Base-by-base conservation (phyloP, 2,329 filamentous ascomycete genomes). In the Domatiomyces catenatus region DNA sequence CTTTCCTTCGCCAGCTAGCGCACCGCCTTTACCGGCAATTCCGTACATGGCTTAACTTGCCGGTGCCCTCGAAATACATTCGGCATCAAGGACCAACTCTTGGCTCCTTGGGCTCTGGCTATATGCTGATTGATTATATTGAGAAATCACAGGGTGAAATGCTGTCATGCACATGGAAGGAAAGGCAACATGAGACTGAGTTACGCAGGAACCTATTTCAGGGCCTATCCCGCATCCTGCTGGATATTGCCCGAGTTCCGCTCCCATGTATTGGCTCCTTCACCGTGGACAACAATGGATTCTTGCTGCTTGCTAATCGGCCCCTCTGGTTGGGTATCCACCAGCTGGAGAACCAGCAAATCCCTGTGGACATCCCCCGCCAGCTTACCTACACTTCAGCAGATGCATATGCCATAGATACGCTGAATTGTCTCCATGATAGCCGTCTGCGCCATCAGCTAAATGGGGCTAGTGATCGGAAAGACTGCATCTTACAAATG, bases 361-460 rank as follows among this genome's bases (percentile, higher is more conserved):
- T 24, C 42, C 58, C 59, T 12, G 54, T 56, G 1, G 46, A 58
- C 44, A 63, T 65, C 7, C 52, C 54, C 15, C 51, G 59, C 39
- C 19, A 57, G 45, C 55, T 49, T 36, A 63, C 59, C 18, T 64
- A 63, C 42, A 44, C 50, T 8, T 51, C 58, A 18, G 51, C 57
- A 4, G 59, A 63, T 42, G 50, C 56, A 10, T 64, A 64, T 52
- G 46, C 61, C 19, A 50, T 55, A 1, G 61, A 62, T 52, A 55
- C 60, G 8, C 48, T 65, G 10, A 50, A 44, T 47, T 49, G 54
- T 45, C 56, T 54, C 26, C 59, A 65, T 47, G 57, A 64, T 46
- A 62, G 54, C 46, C 59, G 58, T 8, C 54, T 65, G 18, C 48
- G 49, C 17, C 42, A 58, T 54, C 59, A 63, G 47, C 60, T 60